Percentiles rank a stretch among this genome's conserved stretches.
Evolutionary conservation across 495 filamentous ascomycete species (phyloP).

Genomic region (Podospora tetraspora): DNA sequence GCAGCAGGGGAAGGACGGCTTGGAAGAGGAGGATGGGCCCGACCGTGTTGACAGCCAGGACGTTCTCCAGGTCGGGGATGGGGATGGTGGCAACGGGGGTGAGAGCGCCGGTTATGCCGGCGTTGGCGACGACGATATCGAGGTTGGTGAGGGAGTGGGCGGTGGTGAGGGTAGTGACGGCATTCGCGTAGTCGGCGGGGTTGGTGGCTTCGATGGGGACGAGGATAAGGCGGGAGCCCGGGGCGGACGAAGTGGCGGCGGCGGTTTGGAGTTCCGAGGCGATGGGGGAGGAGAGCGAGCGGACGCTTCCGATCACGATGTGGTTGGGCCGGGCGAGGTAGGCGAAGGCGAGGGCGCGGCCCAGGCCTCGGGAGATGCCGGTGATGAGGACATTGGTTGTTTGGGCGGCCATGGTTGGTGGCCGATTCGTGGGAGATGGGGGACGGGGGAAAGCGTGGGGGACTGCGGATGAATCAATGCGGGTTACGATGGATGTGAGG

Average conservation of each 20-base stretch:
- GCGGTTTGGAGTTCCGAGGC: conserved; percentile 16
- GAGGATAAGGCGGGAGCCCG: conserved; percentile 19
- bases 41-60: conserved; percentile 18
- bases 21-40: conserved; percentile 21
- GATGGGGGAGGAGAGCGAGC: conserved; percentile 11
- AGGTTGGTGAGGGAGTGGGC: conserved; percentile 14
- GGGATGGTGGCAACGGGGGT: conserved; percentile 16
- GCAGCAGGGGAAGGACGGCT: conserved; percentile 16
- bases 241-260: background rate
- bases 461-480: background rate
- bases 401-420: background rate
- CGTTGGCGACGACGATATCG: conserved; percentile 26
- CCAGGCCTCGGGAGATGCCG: conserved; percentile 18
- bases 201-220: conserved; percentile 16
- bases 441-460: background rate
- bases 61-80: conserved; percentile 1
- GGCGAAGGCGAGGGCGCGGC: conserved; percentile 14
- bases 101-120: conserved; percentile 14
- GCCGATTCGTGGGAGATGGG: background rate
- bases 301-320: conserved; percentile 27
- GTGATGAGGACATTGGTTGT: conserved; percentile 10
- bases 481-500: background rate
- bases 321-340: conserved; percentile 28
- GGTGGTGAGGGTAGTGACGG: conserved; percentile 10
- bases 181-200: conserved; percentile 8